Conservation (phyloP, 2,329 filamentous ascomycete species). For the Thermothelomyces thermophilus region DNA sequence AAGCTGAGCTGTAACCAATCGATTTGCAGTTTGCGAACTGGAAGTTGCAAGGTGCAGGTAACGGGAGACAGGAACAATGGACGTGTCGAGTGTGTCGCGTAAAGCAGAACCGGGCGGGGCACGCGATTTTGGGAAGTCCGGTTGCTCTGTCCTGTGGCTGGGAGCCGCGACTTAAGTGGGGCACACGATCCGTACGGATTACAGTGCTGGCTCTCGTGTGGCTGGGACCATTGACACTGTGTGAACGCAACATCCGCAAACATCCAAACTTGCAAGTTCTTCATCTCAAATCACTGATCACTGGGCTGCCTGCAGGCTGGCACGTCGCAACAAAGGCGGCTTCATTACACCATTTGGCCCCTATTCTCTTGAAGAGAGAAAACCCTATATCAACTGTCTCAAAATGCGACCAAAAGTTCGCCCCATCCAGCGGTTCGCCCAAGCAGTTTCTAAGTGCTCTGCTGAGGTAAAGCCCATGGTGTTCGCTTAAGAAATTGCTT, state of each 20-base stretch:
- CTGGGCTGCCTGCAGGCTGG: too few relatives aligned
- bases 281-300: too few relatives aligned
- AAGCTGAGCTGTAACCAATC: neutral
- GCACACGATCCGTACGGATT: neutral
- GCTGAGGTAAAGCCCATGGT: constrained; percentile 39
- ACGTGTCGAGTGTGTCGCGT: neutral
- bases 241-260: too few relatives aligned
- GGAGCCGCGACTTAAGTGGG: neutral
- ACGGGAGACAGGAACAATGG: too few relatives aligned
- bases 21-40: neutral
- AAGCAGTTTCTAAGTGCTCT: constrained; percentile 50
- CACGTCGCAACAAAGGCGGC: neutral
- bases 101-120: neutral
- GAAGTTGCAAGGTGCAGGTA: neutral
- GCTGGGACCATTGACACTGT: too few relatives aligned
- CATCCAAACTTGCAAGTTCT: too few relatives aligned
- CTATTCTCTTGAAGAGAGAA: neutral
- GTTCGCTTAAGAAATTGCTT: neutral
- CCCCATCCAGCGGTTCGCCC: constrained; percentile 50
- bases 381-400: neutral
- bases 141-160: neutral
- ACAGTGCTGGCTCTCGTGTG: neutral
- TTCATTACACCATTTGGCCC: neutral
- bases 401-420: constrained; percentile 35
- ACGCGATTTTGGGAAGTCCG: neutral